Percentiles rank a stretch among this genome's conserved stretches.
These are phyloP conservation scores for Begonia loranthoides DNA, from an alignment of 306 rosid genomes.

Conservation along the genomic window DNA sequence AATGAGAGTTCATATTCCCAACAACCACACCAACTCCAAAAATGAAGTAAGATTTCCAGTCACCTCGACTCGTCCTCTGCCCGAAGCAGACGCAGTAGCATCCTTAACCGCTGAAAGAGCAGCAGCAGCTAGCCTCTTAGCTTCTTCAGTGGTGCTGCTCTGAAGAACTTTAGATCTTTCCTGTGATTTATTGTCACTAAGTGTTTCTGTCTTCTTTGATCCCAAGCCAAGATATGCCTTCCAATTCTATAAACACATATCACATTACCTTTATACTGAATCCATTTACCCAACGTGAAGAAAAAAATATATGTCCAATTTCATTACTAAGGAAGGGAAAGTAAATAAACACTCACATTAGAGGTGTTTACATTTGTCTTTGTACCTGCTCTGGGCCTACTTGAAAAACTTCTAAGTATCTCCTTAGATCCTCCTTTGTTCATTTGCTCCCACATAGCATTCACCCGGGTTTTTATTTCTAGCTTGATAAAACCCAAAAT, in stretches of 20 bases:
- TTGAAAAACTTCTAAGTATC: conserved; percentile 28
- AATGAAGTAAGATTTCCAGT: conserved; percentile 7
- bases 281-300: background rate
- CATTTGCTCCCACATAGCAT: conserved; percentile 91
- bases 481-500: conserved; percentile 11
- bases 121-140: conserved; percentile 70
- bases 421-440: conserved; percentile 67
- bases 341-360: conserved; percentile 37
- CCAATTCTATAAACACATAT: conserved; percentile 37
- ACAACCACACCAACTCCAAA: too few species aligned
- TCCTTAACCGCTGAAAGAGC: conserved; percentile 62
- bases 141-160: conserved; percentile 42
- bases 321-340: background rate
- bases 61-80: conserved; percentile 81
- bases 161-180: conserved; percentile 19
- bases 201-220: conserved; percentile 38
- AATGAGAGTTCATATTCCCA: too few species aligned
- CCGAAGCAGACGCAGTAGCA: conserved; percentile 24
- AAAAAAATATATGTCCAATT: conserved; percentile 15
- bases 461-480: conserved; percentile 68
- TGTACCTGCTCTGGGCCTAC: conserved; percentile 26
- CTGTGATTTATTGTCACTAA: conserved; percentile 18
- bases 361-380: conserved; percentile 49
- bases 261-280: too few species aligned
- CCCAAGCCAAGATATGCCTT: conserved; percentile 63